A percentile compares a stretch with the other conserved stretches of the same genome.
These are phyloP conservation scores for Aspergillus nidulans DNA, from an alignment of 495 filamentous ascomycete species.

Conservation along the genomic window DNA sequence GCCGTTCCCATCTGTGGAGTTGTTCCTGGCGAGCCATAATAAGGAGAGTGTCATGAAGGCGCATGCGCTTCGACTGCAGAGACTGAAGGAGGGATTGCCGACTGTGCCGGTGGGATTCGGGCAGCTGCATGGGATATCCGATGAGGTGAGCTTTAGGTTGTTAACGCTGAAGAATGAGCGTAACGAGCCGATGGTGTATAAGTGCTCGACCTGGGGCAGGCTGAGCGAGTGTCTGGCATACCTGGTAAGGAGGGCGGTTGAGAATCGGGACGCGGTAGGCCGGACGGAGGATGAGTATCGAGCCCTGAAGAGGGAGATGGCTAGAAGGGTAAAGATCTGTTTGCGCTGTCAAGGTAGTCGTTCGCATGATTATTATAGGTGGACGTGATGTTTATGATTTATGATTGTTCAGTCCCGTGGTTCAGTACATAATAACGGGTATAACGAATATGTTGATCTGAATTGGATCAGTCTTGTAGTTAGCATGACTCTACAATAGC, in stretches of 20 bases:
- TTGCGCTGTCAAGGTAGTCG: not conserved
- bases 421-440: no score
- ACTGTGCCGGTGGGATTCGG: conserved; percentile 38
- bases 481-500: no score
- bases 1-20: conserved; percentile 30
- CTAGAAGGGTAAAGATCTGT: conserved; percentile 44
- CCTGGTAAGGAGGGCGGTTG: conserved; percentile 74
- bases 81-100: conserved; percentile 23
- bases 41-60: conserved; percentile 30
- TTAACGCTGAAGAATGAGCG: conserved; percentile 43
- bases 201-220: conserved; percentile 84
- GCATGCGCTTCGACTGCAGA: conserved; percentile 30
- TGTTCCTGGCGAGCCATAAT: conserved; percentile 44
- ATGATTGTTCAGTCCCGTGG: no score
- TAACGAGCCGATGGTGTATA: conserved; percentile 60
- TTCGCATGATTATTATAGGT: not conserved
- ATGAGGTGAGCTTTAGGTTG: conserved; percentile 46
- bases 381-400: not conserved
- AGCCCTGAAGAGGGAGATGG: conserved; percentile 65
- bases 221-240: conserved; percentile 87
- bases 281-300: conserved; percentile 63
- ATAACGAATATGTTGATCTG: no score
- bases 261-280: conserved; percentile 82
- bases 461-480: no score
- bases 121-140: conserved; percentile 90